phyloP scores from a whole-genome alignment of 495 filamentous ascomycete species.

The Penicillium angulare region DNA sequence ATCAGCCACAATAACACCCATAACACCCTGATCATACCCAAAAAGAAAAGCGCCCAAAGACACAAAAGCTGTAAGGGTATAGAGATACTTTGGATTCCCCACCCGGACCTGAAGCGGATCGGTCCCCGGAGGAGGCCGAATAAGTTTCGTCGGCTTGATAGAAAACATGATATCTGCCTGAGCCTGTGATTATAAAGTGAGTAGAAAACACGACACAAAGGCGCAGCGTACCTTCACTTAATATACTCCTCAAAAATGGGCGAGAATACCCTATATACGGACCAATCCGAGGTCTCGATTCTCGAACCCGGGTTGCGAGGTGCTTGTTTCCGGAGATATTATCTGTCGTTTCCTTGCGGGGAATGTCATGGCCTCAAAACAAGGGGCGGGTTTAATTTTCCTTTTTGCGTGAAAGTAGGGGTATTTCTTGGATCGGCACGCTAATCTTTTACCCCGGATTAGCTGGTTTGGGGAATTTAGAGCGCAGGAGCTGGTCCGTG shows the following conservation, averaged over 20 bases:
- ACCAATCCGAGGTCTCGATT: neutral
- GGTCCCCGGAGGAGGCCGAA: constrained; percentile 13
- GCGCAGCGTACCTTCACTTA: neutral
- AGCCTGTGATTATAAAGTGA: neutral
- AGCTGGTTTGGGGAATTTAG: neutral
- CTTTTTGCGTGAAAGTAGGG: neutral
- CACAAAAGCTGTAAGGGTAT: constrained; percentile 39
- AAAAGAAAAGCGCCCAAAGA: constrained; percentile 67
- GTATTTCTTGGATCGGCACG: neutral
- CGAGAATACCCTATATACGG: neutral
- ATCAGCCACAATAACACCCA: constrained; percentile 65
- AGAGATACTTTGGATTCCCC: constrained; percentile 11
- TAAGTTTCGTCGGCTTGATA: constrained; percentile 18
- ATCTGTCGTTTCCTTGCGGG: neutral
- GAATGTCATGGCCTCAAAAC: neutral
- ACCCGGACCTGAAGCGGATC: neutral
- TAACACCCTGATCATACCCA: constrained; percentile 63
- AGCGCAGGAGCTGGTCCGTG: constrained; percentile 1
- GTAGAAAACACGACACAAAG: neutral
- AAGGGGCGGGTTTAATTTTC: neutral
- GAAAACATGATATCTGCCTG: constrained; percentile 6
- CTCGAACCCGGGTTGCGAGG: neutral
- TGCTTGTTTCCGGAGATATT: neutral
- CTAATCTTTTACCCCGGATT: neutral
- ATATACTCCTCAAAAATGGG: neutral